Evolutionary conservation across 768 basidiomycete species (phyloP).

Genomic region (Neoboletus brunneissimus): DNA sequence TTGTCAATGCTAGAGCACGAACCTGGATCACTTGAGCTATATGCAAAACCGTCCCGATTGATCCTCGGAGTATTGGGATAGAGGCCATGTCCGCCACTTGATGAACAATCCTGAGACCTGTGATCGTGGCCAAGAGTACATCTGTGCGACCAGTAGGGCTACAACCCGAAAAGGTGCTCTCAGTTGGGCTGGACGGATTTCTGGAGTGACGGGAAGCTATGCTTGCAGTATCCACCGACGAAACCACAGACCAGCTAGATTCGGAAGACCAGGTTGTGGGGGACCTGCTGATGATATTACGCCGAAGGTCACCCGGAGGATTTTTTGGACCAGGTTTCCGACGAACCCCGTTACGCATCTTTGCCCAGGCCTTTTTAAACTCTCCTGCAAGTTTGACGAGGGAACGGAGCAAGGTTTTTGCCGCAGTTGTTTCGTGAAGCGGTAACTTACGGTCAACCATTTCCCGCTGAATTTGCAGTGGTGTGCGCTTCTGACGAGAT

Average conservation of each 20-base stretch:
- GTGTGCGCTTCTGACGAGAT: not conserved
- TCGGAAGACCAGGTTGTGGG: conserved; percentile 2
- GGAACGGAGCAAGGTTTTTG: conserved; percentile 12
- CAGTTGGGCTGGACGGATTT: not conserved
- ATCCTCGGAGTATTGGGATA: conserved; percentile 4
- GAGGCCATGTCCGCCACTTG: conserved; percentile 5
- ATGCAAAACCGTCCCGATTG: conserved; percentile 7
- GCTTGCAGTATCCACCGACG: not conserved
- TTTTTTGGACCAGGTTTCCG: not conserved
- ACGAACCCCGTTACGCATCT: not conserved
- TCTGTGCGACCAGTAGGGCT: not conserved
- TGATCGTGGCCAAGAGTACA: not conserved
- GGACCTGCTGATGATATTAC: not conserved
- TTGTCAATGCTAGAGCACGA: not conserved
- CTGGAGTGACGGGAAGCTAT: not conserved
- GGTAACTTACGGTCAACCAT: conserved; percentile 12
- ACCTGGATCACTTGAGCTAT: conserved; percentile 12
- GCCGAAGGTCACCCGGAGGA: no score
- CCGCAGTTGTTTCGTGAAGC: conserved; percentile 15
- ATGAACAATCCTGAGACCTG: conserved; percentile 3
- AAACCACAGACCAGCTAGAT: not conserved
- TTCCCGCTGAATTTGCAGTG: no score
- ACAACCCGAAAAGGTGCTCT: conserved; percentile 7
- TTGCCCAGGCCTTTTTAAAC: conserved; percentile 7
- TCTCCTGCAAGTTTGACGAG: not conserved